Evolutionary conservation across 306 rosid species (phyloP), one percentile per base, ranked within the genome.

Genomic region (Pyrus pyrifolia): DNA sequence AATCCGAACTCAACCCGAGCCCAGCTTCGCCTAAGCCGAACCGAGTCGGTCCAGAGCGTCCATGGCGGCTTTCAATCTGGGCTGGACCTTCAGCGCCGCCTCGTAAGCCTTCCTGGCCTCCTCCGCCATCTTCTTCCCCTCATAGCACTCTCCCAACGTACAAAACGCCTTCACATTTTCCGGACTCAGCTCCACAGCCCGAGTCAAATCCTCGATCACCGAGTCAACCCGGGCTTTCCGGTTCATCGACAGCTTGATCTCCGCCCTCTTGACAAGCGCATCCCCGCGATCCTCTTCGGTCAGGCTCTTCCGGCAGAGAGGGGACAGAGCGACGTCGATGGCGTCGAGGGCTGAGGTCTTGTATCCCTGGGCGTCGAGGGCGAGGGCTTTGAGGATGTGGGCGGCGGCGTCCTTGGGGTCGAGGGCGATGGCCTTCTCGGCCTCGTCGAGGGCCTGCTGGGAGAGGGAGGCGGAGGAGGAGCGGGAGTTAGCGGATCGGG

Each of bases 341-440:
- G 98, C 82, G 44, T 93, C 96, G 13, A 94, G 90, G 1, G 97
- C 98, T 51, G 96, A 91, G 75, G 89, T 71, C 63, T 87, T 83
- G 77, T 84, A 91, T 9, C 96, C 98, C 74, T 90, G 98, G 23
- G 83, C 72, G 18, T 91, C 94, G 67, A 93, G 93, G 55, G 82
- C 91, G 59, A 91, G 59, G 38, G 96, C 83, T 57, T 92, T 92
- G 59, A 93, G 89, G 17, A 93, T 85, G 91, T 93, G 90, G 14
- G 93, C 77, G 2, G 98, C 98, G 3, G 94, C 97, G 81, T 93
- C 98, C 55, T 83, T 90, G 1, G 97, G 97, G 42, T 90, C 92
- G 6, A 91, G 82, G 1, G 81, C 84, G 81, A 93, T 89, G 35
- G 98, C 91, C 55, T 76, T 80, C 0, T 93, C 91, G 42, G 97